phyloP scores from a whole-genome alignment of 2,329 filamentous ascomycete species.

The Trichoderma citrinoviride region DNA sequence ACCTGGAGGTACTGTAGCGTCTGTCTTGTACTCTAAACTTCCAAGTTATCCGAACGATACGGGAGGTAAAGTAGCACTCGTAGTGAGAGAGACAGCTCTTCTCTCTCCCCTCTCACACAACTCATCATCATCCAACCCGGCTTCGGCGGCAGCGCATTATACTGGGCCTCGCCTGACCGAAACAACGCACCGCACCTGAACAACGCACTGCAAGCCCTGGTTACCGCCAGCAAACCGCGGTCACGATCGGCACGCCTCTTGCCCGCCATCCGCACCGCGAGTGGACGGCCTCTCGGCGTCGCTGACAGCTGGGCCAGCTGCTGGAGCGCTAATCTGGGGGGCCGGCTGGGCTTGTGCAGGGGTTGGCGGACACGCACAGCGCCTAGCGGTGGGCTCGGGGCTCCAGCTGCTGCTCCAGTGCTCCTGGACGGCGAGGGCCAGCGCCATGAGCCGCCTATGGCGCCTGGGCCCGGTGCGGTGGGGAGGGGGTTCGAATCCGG shows the following conservation, averaged over 20 bases:
- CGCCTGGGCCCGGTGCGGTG: conserved; percentile 13
- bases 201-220: conserved; percentile 15
- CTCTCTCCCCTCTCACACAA: background rate
- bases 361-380: background rate
- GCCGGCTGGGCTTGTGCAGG: background rate
- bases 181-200: background rate
- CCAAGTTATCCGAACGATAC: too few relatives aligned
- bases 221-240: conserved; percentile 9
- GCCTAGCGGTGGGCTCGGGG: conserved; percentile 1
- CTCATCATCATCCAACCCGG: background rate
- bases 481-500: too few relatives aligned
- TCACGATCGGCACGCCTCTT: conserved; percentile 16
- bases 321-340: conserved; percentile 30
- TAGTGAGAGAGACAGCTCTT: background rate
- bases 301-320: conserved; percentile 25
- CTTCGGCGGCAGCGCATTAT: conserved; percentile 6
- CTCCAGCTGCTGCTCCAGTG: background rate
- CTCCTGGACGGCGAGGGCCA: conserved; percentile 3
- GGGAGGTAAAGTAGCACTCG: background rate
- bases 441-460: conserved; percentile 16
- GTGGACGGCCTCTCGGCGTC: conserved; percentile 2
- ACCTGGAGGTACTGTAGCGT: too few relatives aligned
- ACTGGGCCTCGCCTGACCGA: conserved; percentile 12
- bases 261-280: conserved; percentile 1
- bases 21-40: too few relatives aligned